Conservation (phyloP, 129 eudicot species). For the Smallanthus sonchifolius region DNA sequence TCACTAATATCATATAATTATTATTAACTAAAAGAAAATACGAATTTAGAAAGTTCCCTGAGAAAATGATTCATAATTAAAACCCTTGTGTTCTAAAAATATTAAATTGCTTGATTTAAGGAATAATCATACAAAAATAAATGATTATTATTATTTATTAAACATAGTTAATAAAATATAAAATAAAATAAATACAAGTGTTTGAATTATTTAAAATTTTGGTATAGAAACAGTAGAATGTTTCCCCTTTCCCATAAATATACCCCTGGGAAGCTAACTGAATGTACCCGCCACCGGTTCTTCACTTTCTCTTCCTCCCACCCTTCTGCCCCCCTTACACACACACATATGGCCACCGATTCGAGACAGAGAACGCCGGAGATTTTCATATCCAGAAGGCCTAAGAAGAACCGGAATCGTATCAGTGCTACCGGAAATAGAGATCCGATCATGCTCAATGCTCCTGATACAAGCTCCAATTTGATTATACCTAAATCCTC, state of each 20-base stretch:
- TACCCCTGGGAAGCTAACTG: constrained; percentile 7
- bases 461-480: no score
- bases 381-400: constrained; percentile 31
- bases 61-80: no score
- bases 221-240: constrained; percentile 14
- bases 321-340: no score
- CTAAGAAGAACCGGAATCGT: constrained; percentile 20
- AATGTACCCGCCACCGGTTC: constrained; percentile 39
- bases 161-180: no score
- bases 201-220: neutral
- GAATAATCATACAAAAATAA: no score
- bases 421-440: neutral
- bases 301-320: neutral
- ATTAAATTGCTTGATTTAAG: no score
- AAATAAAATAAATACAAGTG: neutral
- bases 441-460: neutral
- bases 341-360: constrained; percentile 28
- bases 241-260: constrained; percentile 21
- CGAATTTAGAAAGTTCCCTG: no score
- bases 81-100: no score
- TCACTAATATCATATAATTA: no score
- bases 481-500: constrained; percentile 9
- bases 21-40: no score
- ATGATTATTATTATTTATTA: no score
- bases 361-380: constrained; percentile 36